Conservation (phyloP, 495 filamentous ascomycete species). For the Trichodelitschia bisporula region DNA sequence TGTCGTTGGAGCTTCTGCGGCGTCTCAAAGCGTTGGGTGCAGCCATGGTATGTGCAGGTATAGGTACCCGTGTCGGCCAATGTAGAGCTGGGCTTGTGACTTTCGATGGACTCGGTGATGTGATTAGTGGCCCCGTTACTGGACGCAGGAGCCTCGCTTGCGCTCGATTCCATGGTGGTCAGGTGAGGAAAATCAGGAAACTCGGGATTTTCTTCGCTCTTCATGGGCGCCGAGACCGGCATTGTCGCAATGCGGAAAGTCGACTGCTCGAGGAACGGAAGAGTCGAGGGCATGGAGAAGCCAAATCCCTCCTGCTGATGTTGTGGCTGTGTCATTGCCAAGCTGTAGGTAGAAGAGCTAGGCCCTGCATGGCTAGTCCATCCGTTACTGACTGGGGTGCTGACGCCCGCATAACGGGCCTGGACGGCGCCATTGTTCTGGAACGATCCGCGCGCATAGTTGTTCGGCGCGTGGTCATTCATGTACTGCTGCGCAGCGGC, state of each 20-base stretch:
- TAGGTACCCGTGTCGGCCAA: constrained; percentile 68
- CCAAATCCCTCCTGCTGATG: no score
- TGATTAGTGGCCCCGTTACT: neutral
- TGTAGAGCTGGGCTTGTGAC: constrained; percentile 33
- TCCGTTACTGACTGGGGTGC: constrained; percentile 3
- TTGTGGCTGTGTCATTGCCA: constrained; percentile 11
- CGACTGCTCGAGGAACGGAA: no score
- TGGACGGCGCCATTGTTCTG: constrained; percentile 11
- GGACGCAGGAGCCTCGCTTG: constrained; percentile 23
- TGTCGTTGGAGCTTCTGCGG: constrained; percentile 76
- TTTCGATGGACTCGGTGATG: constrained; percentile 4
- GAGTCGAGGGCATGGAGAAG: no score
- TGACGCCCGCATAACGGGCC: constrained; percentile 9
- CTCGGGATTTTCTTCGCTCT: constrained; percentile 23
- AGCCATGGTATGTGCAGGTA: constrained; percentile 86
- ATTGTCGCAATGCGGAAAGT: constrained; percentile 20
- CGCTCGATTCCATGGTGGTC: constrained; percentile 38
- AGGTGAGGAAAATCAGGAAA: constrained; percentile 39
- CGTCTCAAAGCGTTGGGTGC: constrained; percentile 67
- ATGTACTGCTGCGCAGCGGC: constrained; percentile 19
- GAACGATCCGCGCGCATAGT: no score
- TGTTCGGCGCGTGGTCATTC: neutral
- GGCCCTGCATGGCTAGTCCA: constrained; percentile 17
- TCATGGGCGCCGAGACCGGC: constrained; percentile 14
- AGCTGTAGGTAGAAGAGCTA: constrained; percentile 17